These are phyloP conservation scores for Tylopilus intermedius DNA, from an alignment of 768 basidiomycete genomes.

Conservation along the genomic window DNA sequence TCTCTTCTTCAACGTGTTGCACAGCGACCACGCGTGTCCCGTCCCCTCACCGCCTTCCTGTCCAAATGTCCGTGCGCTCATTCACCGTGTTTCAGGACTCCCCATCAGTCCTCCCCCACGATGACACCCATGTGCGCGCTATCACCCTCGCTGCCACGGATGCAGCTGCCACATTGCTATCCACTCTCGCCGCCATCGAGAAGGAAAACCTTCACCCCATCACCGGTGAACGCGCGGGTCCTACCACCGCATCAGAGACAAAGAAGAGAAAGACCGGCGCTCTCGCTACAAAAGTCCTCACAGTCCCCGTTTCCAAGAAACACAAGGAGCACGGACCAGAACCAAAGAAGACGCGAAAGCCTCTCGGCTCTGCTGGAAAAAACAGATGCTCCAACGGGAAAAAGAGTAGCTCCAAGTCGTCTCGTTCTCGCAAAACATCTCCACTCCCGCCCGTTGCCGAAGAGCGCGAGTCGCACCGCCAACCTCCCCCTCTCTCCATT, in stretches of 20 bases:
- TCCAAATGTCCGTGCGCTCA: constrained; percentile 49
- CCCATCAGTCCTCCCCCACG: constrained; percentile 32
- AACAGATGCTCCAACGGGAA: constrained; percentile 30
- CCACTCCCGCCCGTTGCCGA: constrained; percentile 61
- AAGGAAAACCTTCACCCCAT: constrained; percentile 79
- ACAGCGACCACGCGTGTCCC: constrained; percentile 24
- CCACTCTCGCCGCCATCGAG: constrained; percentile 43
- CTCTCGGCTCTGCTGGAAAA: constrained; percentile 26
- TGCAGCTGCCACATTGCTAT: constrained; percentile 30
- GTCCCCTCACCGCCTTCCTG: constrained; percentile 2
- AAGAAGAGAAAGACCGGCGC: constrained; percentile 67
- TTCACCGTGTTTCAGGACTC: constrained; percentile 65
- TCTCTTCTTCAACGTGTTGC: constrained; percentile 30
- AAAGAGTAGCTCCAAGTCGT: constrained; percentile 35
- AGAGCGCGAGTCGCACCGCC: constrained; percentile 37
- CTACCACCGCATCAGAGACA: constrained; percentile 30
- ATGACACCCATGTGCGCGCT: constrained; percentile 21
- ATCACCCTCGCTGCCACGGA: constrained; percentile 19
- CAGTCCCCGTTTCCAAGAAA: constrained; percentile 36
- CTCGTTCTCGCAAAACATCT: constrained; percentile 42
- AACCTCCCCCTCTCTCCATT: constrained; percentile 25
- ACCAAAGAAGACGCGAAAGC: constrained; percentile 57
- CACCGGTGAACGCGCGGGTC: constrained; percentile 58
- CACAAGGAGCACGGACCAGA: constrained; percentile 43
- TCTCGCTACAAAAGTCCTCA: constrained; percentile 49